Conservation (phyloP, 2,329 filamentous ascomycete species). For the Fusarium sp. region DNA sequence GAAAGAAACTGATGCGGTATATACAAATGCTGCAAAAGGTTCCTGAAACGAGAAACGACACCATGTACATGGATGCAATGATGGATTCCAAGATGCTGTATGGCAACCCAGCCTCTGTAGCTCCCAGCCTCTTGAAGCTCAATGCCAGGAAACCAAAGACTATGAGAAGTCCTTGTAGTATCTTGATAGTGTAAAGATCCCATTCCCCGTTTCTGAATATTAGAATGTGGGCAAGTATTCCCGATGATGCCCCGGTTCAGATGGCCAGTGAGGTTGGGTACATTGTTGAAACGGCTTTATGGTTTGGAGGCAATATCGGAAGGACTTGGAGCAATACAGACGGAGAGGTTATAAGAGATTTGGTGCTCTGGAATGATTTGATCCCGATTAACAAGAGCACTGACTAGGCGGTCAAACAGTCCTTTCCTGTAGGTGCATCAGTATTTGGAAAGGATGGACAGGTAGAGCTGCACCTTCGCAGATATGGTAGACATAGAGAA, state of each 20-base stretch:
- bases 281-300: not conserved
- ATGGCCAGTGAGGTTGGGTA: not conserved
- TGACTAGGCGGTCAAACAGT: not conserved
- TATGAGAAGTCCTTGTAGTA: not conserved
- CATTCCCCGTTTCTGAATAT: not conserved
- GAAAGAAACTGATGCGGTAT: not conserved
- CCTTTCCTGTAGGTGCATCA: fast-evolving
- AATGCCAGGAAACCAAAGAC: not conserved
- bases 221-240: not conserved
- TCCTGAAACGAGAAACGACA: not conserved
- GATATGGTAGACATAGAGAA: fast-evolving
- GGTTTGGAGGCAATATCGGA: not conserved
- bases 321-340: fast-evolving
- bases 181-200: not conserved
- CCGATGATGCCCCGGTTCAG: not conserved
- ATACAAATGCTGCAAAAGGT: not conserved
- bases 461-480: not conserved
- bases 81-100: not conserved
- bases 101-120: fast-evolving
- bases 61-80: not conserved
- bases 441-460: not conserved
- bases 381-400: not conserved
- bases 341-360: not conserved
- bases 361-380: fast-evolving
- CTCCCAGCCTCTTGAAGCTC: not conserved